Evolutionary conservation across 345 rosid genomes (phyloP), one percentile per base, ranked within the genome.

Genomic region (Euphorbia pulcherrima): DNA sequence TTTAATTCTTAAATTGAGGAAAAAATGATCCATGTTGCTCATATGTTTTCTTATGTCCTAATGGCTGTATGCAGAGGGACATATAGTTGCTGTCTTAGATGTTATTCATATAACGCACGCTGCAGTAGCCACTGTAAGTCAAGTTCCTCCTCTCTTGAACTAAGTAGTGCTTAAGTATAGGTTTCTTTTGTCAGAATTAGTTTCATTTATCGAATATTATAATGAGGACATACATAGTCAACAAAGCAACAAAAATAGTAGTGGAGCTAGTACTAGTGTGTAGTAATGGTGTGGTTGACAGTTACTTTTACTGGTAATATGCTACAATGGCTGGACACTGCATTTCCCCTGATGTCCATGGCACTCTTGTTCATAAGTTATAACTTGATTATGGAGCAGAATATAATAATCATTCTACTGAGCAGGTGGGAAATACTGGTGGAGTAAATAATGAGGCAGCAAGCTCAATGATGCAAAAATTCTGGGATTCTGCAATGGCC

Each of bases 401-500:
- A 23, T 13, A 56, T 30, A n/a, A n/a, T n/a, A 27, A 44, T 12
- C 23, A 26, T 23, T 62, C 21, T 62, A 44, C 55, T 62, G 37
- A 12, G 75, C 69, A 95, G 99, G 97, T 77, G 55, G 97, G 98
- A 68, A 90, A 70, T 64, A 78, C 89, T 62, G 73, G 83, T 61
- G 99, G 89, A 75, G 73, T 83, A 68, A 87, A 74, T 65, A 88
- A 76, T 68, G 99, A 95, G 83, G 80, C 89, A 44, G 74, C 93
- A 57, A 83, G 75, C 88, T 72, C 92, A 17, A 83, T 92, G 97
- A 90, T 92, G 97, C 98, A 95, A 65, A 95, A 86, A 78, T 92
- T 95, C 83, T 95, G 99, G 98, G 99, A 95, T 83, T 92, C 99
- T 28, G 97, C 98, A 64, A 85, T 92, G 90, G 86, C 87, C 37